Conservation (phyloP, 2,329 filamentous ascomycete genomes). For the Bertia moriformis region DNA sequence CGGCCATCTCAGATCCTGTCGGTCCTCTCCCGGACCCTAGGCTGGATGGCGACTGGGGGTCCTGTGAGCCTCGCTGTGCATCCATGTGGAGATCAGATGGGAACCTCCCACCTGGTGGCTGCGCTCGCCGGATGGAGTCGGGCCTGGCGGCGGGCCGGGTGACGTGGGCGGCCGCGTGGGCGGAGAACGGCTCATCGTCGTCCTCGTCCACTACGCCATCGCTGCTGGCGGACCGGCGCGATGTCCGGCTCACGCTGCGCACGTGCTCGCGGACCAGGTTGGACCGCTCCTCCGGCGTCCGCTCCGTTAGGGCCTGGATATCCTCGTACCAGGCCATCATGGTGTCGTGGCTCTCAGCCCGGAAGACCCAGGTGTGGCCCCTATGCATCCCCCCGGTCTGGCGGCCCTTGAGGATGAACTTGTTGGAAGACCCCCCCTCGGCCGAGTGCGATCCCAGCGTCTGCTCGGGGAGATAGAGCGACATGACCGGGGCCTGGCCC, state of each 20-base stretch:
- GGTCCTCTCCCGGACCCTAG: conserved; percentile 50
- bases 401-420: conserved; percentile 92
- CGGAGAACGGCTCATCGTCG: conserved; percentile 48
- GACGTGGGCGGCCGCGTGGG: conserved; percentile 31
- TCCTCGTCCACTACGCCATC: conserved; percentile 70
- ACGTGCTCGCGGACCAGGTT: conserved; percentile 75
- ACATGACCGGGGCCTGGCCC: conserved; percentile 85
- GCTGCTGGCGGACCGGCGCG: conserved; percentile 41
- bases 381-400: conserved; percentile 89
- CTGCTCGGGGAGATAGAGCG: conserved; percentile 83
- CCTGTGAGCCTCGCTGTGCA: conserved; percentile 63
- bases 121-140: conserved; percentile 45
- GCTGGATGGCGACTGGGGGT: conserved; percentile 67
- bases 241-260: conserved; percentile 59
- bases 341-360: conserved; percentile 66
- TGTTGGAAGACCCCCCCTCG: conserved; percentile 73
- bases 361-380: conserved; percentile 59
- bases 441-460: conserved; percentile 86
- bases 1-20: too few species aligned
- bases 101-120: conserved; percentile 89
- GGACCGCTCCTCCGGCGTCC: conserved; percentile 72
- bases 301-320: conserved; percentile 78
- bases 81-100: conserved; percentile 85
- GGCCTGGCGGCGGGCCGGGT: conserved; percentile 31
- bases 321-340: conserved; percentile 97